phyloP scores from a whole-genome alignment of 2,329 filamentous ascomycete species.

The Neopestalotiopsis sp. region DNA sequence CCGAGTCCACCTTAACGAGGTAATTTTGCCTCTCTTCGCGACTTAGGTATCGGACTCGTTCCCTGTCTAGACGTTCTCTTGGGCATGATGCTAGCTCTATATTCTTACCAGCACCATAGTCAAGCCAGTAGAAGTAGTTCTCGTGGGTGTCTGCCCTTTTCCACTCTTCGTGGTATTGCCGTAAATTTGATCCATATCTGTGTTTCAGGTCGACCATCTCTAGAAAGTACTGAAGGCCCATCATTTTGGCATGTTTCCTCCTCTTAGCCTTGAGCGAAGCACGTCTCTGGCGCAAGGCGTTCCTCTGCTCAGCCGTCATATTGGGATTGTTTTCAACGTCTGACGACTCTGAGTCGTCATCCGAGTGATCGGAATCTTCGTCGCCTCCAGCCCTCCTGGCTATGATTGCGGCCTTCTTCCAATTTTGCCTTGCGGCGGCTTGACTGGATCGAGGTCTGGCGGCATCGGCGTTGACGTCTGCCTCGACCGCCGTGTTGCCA shows the following conservation, averaged over 20 bases:
- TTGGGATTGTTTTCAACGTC: constrained; percentile 32
- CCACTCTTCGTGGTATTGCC: constrained; percentile 85
- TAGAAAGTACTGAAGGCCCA: constrained; percentile 85
- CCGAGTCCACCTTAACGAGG: constrained; percentile 74
- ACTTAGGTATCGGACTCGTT: constrained; percentile 83
- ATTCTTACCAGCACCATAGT: constrained; percentile 76
- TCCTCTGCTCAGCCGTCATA: constrained; percentile 43
- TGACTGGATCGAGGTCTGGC: constrained; percentile 29
- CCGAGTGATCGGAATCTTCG: constrained; percentile 55
- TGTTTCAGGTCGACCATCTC: constrained; percentile 90
- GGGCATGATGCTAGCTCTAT: constrained; percentile 76
- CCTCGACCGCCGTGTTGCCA: constrained; percentile 4
- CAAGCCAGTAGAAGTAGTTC: constrained; percentile 95
- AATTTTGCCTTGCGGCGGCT: constrained; percentile 66
- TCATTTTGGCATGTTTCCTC: constrained; percentile 73
- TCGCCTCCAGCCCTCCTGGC: constrained; percentile 76
- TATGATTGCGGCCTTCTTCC: constrained; percentile 76
- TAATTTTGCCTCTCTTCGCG: constrained; percentile 84
- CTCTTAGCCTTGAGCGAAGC: constrained; percentile 60
- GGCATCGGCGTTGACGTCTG: constrained; percentile 17
- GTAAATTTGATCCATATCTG: constrained; percentile 82
- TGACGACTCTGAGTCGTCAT: constrained; percentile 36
- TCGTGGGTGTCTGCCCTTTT: constrained; percentile 77
- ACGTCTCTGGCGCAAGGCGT: constrained; percentile 44
- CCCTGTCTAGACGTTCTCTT: constrained; percentile 74